A percentile compares a stretch with the other conserved stretches of the same genome.
Evolutionary conservation across 139 green algal genomes (phyloP).

Genomic region (Zygnema circumcarinatum): DNA sequence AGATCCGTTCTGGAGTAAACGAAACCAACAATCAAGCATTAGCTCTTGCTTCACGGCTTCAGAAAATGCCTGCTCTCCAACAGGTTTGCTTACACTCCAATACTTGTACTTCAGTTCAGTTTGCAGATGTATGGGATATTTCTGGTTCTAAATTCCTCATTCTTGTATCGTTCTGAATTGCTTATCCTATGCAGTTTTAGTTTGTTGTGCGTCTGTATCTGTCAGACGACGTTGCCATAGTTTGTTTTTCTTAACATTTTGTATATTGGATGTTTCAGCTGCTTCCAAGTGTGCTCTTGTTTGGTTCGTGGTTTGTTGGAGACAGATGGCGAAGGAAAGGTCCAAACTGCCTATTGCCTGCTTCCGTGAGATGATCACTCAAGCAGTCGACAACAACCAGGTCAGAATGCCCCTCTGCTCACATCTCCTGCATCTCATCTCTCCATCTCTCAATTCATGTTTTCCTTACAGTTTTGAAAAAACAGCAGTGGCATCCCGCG

Average conservation of each 20-base stretch:
- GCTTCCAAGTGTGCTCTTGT: too few species aligned
- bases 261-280: too few species aligned
- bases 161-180: too few species aligned
- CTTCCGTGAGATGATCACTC: slow-evolving; percentile 54
- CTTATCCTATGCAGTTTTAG: too few species aligned
- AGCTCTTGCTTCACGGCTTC: slow-evolving; percentile 10
- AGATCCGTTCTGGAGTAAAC: neutral
- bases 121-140: too few species aligned
- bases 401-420: neutral
- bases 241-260: too few species aligned
- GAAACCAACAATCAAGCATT: slow-evolving; percentile 1
- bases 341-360: slow-evolving; percentile 53
- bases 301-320: neutral
- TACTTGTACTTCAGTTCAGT: neutral
- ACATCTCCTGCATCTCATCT: slow-evolving; percentile 53
- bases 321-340: slow-evolving; percentile 36
- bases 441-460: neutral
- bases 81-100: neutral
- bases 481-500: too few species aligned
- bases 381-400: slow-evolving; percentile 63
- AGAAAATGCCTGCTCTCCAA: slow-evolving; percentile 15
- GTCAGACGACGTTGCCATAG: too few species aligned
- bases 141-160: too few species aligned
- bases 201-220: too few species aligned
- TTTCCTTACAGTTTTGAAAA: too few species aligned